These are phyloP conservation scores for Parvularia atlantis DNA, from an alignment of 78 protist genomes.

Conservation along the genomic window DNA sequence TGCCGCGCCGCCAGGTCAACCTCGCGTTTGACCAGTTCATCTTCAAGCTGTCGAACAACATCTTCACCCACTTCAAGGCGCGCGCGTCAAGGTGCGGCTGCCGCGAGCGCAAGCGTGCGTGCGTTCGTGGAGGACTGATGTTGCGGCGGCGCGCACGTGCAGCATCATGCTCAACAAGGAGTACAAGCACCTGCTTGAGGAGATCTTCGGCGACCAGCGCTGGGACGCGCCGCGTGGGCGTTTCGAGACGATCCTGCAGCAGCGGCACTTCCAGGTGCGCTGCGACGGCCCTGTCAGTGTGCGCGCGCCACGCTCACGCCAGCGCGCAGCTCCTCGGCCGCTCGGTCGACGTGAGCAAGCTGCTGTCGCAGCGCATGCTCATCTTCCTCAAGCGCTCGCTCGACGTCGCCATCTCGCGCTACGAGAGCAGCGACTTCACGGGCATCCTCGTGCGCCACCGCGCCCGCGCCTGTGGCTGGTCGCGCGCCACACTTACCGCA, in stretches of 20 bases:
- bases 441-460: conserved; percentile 22
- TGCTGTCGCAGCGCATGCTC: conserved; percentile 68
- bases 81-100: conserved; percentile 20
- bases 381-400: conserved; percentile 33
- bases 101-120: no score
- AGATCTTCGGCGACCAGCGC: neutral
- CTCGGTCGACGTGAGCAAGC: conserved; percentile 38
- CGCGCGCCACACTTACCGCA: neutral
- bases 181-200: conserved; percentile 6
- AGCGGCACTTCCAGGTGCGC: conserved; percentile 43
- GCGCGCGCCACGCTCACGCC: neutral
- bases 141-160: neutral
- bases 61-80: conserved; percentile 57
- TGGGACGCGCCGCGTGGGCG: conserved; percentile 44
- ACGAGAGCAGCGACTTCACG: conserved; percentile 43
- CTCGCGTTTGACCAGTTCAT: conserved; percentile 76
- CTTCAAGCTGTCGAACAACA: conserved; percentile 47
- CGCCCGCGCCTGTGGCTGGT: neutral
- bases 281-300: neutral
- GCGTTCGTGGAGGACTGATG: neutral
- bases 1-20: conserved; percentile 23
- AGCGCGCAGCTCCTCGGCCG: conserved; percentile 51
- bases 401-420: conserved; percentile 56
- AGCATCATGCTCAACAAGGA: conserved; percentile 43
- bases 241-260: conserved; percentile 55